phyloP scores from a whole-genome alignment of 768 basidiomycete genomes.

The Pisolithus albus region DNA sequence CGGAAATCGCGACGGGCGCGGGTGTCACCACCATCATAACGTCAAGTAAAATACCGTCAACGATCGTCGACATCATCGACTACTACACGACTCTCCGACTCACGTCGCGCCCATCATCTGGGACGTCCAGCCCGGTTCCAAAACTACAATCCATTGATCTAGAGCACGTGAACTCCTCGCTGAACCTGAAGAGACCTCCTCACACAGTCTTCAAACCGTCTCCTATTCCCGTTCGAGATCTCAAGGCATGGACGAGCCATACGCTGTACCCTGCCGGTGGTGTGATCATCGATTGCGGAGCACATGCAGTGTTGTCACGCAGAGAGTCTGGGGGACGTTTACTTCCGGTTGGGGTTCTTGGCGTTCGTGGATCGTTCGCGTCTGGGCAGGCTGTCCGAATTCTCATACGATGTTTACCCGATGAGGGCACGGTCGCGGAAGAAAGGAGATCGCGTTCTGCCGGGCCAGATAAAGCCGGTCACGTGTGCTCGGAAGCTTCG shows the following conservation, averaged over 20 bases:
- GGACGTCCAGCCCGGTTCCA: constrained; percentile 19
- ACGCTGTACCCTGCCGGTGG: constrained; percentile 85
- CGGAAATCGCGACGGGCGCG: constrained; percentile 93
- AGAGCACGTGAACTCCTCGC: constrained; percentile 16
- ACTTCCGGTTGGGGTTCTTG: constrained; percentile 86
- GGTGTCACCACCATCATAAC: constrained; percentile 91
- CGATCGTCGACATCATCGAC: constrained; percentile 76
- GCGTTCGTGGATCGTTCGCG: constrained; percentile 84
- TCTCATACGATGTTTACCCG: constrained; percentile 44
- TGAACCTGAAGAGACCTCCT: constrained; percentile 47
- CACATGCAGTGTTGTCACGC: constrained; percentile 76
- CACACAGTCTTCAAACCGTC: constrained; percentile 88
- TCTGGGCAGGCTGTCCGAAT: constrained; percentile 92
- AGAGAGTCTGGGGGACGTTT: constrained; percentile 86
- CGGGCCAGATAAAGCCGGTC: constrained; percentile 23
- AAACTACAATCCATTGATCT: constrained; percentile 20
- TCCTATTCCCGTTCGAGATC: constrained; percentile 63
- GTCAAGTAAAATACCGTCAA: constrained; percentile 70
- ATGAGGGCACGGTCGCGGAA: constrained; percentile 17
- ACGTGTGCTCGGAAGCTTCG: constrained; percentile 38
- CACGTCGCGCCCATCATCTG: constrained; percentile 30
- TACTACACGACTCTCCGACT: constrained; percentile 49
- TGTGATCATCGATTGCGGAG: constrained; percentile 84
- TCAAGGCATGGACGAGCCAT: constrained; percentile 97
- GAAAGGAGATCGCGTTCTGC: constrained; percentile 22